phyloP scores from a whole-genome alignment of 495 filamentous ascomycete genomes.

The Aspergillus leporis region DNA sequence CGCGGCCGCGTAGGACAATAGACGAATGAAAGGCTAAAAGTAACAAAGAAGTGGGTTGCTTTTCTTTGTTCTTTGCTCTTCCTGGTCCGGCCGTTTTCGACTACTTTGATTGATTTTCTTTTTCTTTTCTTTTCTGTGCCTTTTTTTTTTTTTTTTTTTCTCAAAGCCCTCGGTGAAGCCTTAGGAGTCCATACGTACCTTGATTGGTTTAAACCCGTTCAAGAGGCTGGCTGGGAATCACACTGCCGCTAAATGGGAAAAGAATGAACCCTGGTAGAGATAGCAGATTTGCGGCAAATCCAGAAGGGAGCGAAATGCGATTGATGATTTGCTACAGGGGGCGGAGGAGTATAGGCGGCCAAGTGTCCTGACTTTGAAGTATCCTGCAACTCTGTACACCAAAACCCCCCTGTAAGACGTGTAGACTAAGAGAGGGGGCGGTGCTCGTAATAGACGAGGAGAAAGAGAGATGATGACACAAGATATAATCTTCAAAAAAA shows the following conservation, averaged over 20 bases:
- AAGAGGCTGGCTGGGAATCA: slow-evolving; percentile 20
- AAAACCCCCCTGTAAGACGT: slow-evolving; percentile 3
- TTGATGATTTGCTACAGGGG: slow-evolving; percentile 18
- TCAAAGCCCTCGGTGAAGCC: slow-evolving; percentile 11
- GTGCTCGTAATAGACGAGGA: not conserved
- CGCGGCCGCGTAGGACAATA: slow-evolving; percentile 13
- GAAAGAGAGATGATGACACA: not conserved
- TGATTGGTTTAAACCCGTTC: slow-evolving; percentile 23
- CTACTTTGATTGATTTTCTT: slow-evolving; percentile 4
- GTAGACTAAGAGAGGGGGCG: slow-evolving; percentile 1
- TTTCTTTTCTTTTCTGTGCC: not conserved
- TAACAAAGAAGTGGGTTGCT: slow-evolving; percentile 14
- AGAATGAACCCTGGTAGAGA: slow-evolving; percentile 24
- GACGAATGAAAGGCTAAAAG: slow-evolving; percentile 13
- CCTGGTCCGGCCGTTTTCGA: not conserved
- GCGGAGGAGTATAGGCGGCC: slow-evolving; percentile 4
- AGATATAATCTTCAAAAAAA: not conserved
- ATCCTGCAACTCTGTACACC: slow-evolving; percentile 3
- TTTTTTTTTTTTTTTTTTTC: slow-evolving; percentile 6
- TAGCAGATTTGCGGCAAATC: slow-evolving; percentile 31
- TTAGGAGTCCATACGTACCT: slow-evolving; percentile 18
- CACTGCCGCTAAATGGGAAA: slow-evolving; percentile 27
- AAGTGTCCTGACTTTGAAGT: slow-evolving; percentile 9
- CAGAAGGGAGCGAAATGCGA: slow-evolving; percentile 14
- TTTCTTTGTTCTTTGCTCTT: slow-evolving; percentile 14